phyloP scores from a whole-genome alignment of 2,329 filamentous ascomycete species.

The Fusarium sororula region DNA sequence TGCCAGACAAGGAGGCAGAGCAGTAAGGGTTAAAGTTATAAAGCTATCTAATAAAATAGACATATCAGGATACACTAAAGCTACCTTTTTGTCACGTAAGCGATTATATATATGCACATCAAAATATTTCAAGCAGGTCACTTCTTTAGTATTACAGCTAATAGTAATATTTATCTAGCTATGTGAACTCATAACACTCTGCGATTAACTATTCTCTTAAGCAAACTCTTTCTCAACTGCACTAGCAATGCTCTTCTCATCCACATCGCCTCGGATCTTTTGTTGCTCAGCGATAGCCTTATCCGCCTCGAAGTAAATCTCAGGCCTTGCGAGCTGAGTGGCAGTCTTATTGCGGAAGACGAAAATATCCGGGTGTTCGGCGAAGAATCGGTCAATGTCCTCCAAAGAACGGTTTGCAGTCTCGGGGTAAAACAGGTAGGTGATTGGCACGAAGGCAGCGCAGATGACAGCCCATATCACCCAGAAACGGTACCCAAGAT shows the following conservation, averaged over 20 bases:
- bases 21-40: too few species aligned
- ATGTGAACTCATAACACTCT: rapidly evolving
- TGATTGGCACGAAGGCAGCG: neutral
- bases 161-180: too few species aligned
- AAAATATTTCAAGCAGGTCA: too few species aligned
- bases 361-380: neutral
- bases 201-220: neutral
- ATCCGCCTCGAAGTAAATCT: neutral
- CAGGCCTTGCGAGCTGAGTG: neutral
- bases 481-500: neutral
- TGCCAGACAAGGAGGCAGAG: too few species aligned
- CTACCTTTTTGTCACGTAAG: too few species aligned
- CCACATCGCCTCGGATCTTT: neutral
- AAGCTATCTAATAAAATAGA: rapidly evolving
- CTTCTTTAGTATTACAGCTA: too few species aligned
- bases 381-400: neutral
- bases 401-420: neutral
- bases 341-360: neutral
- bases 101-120: rapidly evolving
- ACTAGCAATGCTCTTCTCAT: neutral
- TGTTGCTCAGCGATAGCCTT: neutral
- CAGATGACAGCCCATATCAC: neutral
- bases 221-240: neutral
- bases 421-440: neutral
- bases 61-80: too few species aligned